Conservation (phyloP, 257 asterid species). For the Penstemon eatonii region DNA sequence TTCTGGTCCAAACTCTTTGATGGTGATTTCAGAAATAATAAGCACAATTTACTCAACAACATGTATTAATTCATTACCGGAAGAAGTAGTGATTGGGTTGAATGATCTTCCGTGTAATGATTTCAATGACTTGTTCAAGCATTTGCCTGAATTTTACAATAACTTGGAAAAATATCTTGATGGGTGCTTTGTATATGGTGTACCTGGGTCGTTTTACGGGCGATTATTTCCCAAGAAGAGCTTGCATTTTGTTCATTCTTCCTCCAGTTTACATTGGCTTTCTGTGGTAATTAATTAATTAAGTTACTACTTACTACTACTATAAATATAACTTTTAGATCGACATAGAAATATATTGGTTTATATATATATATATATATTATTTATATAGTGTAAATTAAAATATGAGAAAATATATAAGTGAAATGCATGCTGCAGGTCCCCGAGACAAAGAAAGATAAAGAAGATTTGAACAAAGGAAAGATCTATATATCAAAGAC, state of each 20-base stretch:
- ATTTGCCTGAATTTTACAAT: slow-evolving; percentile 50
- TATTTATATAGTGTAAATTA: too few relatives aligned
- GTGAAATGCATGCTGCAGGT: slow-evolving; percentile 32
- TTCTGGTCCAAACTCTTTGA: slow-evolving; percentile 60
- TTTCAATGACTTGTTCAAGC: slow-evolving; percentile 49
- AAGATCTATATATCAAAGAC: slow-evolving; percentile 64
- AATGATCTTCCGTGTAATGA: slow-evolving; percentile 80
- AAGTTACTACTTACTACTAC: too few relatives aligned
- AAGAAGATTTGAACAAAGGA: slow-evolving; percentile 47
- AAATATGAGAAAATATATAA: background rate
- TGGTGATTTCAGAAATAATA: slow-evolving; percentile 37
- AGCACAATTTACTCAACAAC: slow-evolving; percentile 20
- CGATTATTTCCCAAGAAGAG: slow-evolving; percentile 52
- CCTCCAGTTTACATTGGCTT: slow-evolving; percentile 81
- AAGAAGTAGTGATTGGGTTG: slow-evolving; percentile 56
- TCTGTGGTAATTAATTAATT: slow-evolving; percentile 22
- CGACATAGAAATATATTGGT: too few relatives aligned
- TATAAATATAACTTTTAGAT: too few relatives aligned
- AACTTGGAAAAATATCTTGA: slow-evolving; percentile 29
- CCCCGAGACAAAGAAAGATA: slow-evolving; percentile 31
- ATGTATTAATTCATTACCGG: slow-evolving; percentile 33
- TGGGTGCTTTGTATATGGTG: slow-evolving; percentile 45
- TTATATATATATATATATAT: too few relatives aligned
- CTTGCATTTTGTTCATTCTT: slow-evolving; percentile 63
- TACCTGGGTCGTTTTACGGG: slow-evolving; percentile 64